Evolutionary conservation across 2,329 filamentous ascomycete genomes (phyloP), one percentile per base, ranked within the genome.

Genomic region (Nothopassalora personata): DNA sequence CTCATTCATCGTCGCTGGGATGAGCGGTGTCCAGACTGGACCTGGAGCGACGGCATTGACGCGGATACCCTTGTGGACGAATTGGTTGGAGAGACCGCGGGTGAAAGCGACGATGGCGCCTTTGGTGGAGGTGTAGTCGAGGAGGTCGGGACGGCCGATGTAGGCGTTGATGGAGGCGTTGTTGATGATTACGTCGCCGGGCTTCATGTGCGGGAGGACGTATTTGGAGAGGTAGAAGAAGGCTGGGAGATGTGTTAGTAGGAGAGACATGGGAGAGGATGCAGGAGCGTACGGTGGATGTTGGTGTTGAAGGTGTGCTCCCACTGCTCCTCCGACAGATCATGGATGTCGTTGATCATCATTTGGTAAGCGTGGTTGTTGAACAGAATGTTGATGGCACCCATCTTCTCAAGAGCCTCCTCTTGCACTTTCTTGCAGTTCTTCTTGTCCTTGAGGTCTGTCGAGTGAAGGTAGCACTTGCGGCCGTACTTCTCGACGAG

Each of bases 151-250:
- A 1, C 89, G 87, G 43, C 90, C 90, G 59, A 91, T 83, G 75
- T 93, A 94, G 28, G 86, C 88, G 72, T 93, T 93, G 71, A 94
- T 86, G 33, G 88, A 91, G 48, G 89, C 86, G 71, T 90, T 91
- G 78, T 93, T 94, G 81, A 95, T 91, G 72, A 95, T 91, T 28
- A 84, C 86, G 57, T 84, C 81, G 36, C 90, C 90, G n/a, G 74
- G 73, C 69, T 84, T 83, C 85, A 94, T 88, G 74, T 92, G 87
- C 0, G 85, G 85, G 10, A 94, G 79, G 11, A 81, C 76, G 70
- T 92, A 90, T 73, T 94, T 94, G 60, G 89, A 82, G 36, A 93
- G 79, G 76, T 86, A 93, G 79, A 91, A 94, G 77, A 85, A 87
- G 2, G 70, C 70, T 72, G 61, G 18, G 18, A 31, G 39, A 33